Evolutionary conservation across 768 basidiomycete species (phyloP), one percentile per base, ranked within the genome.

Genomic region (Trametes cingulata): DNA sequence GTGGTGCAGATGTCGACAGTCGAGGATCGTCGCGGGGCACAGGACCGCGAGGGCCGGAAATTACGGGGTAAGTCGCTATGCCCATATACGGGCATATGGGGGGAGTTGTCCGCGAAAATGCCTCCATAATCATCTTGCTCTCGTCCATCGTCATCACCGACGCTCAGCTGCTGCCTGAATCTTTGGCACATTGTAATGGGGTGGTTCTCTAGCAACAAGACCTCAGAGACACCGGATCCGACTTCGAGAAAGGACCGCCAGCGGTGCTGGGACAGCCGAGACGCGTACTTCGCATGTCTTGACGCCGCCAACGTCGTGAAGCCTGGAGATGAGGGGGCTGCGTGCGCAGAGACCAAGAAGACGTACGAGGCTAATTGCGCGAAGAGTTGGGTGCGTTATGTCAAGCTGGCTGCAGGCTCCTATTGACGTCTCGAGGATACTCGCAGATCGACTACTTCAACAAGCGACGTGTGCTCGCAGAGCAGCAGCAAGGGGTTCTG

Each of bases 361-460:
- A 67, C 52, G 4, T 98, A 95, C 73, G 84, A 90, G 54, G 74
- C 75, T 58, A 85, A 80, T 65, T 96, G 94, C 70, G 92, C 91
- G 2, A 87, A 85, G 73, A 95, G 93, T 74, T 96, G 93, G 93
- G 94, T 93, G 72, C 57, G 87, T 80, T 51, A 3, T 22, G 35
- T 37, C 25, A 17, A 40, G 20, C 53, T 2, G 22, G 12, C 47
- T 20, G 48, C 55, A 64, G 35, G 35, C 41, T 46, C 35, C 46
- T 52, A 27, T 20, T 52, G 58, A 22, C 27, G 24, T 12, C 40
- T 10, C 43, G 1, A 3, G 3, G 22, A 24, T 37, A 6, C 27
- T 25, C 40, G 35, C 65, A 98, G 95, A 88, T 98, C 67, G 91
- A 91, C 25, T 96, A 98, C 72, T 97, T 98, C 69, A 96, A 97